Evolutionary conservation across 495 filamentous ascomycete genomes (phyloP), one percentile per base, ranked within the genome.

Genomic region (Lasiosphaeria hispida): DNA sequence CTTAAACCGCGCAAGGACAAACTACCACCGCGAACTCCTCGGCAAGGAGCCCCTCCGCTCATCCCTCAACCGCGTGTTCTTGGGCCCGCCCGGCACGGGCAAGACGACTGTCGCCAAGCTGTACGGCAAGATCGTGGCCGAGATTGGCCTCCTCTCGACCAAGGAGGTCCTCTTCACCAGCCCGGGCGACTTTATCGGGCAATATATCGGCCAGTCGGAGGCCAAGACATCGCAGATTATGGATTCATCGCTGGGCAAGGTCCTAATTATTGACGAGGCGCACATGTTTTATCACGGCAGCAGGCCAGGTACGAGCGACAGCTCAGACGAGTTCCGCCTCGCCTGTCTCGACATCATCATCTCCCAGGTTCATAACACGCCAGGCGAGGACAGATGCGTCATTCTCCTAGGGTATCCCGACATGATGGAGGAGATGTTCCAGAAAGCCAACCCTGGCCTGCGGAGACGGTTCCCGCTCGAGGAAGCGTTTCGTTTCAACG

Each of bases 271-370:
- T 10, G 88, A 92, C 60, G 88, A 91, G 60, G 87, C 86, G 0
- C 91, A 92, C 56, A 78, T 68, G 76, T 83, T 74, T 19, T 69
- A 74, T 15, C 61, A 66, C 3, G 71, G 70, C 5, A 59, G 65
- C 3, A 42, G 18, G 14, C 50, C 48, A 10, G 60, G 63, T 10
- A 33, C 58, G 1, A n/a, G 53, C 34, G 56, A 59, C 0, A 85
- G 91, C 62, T 62, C 69, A 0, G 91, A 76, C 74, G 85, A 81
- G 60, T 84, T 77, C 1, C 85, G 84, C 7, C 83, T 90, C 7
- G 72, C n/a, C n/a, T n/a, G n/a, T n/a, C n/a, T 89, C 5, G 86
- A 91, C 53, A 93, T 90, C 5, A 85, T 94, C n/a, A 89, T 93
- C 2, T 87, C 89, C 0, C 87, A 93, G 56, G 83, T 95, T 0